phyloP scores from a whole-genome alignment of 176 grass and related monocot species.

The Aegilops tauschii region DNA sequence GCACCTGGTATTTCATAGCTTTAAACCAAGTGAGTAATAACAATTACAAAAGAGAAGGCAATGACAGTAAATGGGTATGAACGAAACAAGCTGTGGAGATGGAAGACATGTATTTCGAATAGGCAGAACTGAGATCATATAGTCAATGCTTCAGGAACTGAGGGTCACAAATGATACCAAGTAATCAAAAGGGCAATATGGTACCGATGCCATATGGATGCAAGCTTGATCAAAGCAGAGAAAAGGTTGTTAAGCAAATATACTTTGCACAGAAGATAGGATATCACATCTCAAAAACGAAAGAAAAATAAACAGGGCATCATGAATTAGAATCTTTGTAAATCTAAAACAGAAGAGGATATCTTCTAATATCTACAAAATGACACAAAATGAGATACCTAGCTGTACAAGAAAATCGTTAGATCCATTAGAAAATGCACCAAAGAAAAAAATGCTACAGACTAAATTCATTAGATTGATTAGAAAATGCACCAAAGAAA shows the following conservation, averaged over 20 bases:
- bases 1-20: background rate
- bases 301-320: background rate
- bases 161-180: background rate
- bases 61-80: background rate
- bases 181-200: background rate
- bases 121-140: background rate
- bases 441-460: background rate
- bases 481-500: background rate
- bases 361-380: background rate
- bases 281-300: background rate
- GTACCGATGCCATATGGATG: background rate
- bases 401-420: background rate
- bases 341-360: background rate
- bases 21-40: background rate
- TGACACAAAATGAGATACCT: background rate
- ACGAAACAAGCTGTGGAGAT: background rate
- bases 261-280: slow-evolving; percentile 7
- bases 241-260: background rate
- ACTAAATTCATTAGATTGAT: background rate
- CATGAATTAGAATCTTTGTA: background rate
- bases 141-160: background rate
- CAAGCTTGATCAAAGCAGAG: background rate
- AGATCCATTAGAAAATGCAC: background rate
- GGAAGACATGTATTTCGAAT: background rate
- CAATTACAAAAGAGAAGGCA: background rate